Base-by-base conservation (phyloP, 2,329 filamentous ascomycete genomes). In the Tolypocladium ovalisporum region DNA sequence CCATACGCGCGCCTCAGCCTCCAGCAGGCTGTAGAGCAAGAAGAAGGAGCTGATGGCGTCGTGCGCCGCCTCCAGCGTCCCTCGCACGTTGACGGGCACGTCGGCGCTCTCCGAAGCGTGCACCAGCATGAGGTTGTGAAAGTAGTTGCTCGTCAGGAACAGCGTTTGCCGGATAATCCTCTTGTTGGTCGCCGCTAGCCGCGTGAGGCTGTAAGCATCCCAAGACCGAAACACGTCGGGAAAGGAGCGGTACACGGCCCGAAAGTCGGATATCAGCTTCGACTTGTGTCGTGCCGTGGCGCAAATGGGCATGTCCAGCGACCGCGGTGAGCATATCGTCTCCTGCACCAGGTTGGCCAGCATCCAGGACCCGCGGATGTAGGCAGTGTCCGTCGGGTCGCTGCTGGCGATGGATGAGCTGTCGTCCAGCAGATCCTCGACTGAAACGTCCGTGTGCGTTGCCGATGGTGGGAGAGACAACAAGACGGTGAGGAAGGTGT, bases 101-200 rank as follows among this genome's bases (percentile, higher is more conserved):
- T 83, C 81, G 0, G 78, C 70, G 61, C 86, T 85, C 65, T 88
- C 86, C 17, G 85, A 86, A 0, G 86, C 85, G 64, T 91, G 86
- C 24, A 92, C 81, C 12, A 91, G 75, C 87, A 91, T 91, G 29
- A 92, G 76, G 68, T 89, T 90, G 68, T 93, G 89, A 70, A 86
- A 89, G 72, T 90, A 92, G 66, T 91, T 92, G 69, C 84, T 88
- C n/a, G 85, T 87, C 35, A 92, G 74, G 66, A 90, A 92, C 6
- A 93, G 73, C 22, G 87, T 90, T 70, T 93, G 89, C 1, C 87
- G 78, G 19, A 89, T 83, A 1, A 85, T 79, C 8, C 89, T 80
- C 60, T 85, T 85, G 65, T 87, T 85, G 2, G 72, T 79, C 51
- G 73, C 73, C 1, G 82, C 80, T 54, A 87, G 75, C 19, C 76